phyloP scores from a whole-genome alignment of 73 alveolate genomes.

The Strombidium stylifer region DNA sequence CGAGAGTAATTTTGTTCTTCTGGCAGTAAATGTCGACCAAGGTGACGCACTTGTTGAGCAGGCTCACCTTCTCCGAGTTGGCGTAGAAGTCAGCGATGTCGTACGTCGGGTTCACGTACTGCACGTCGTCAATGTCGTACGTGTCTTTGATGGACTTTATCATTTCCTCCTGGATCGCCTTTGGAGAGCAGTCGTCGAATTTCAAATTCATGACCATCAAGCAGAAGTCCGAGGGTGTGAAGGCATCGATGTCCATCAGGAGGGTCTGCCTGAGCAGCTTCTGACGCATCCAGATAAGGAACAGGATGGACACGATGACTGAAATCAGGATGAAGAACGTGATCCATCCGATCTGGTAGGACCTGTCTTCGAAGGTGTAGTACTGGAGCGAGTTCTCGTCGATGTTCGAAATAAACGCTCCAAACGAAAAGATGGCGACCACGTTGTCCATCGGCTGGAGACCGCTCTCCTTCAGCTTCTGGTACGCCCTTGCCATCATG shows the following conservation, averaged over 20 bases:
- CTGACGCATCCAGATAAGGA: slow-evolving; percentile 12
- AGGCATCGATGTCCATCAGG: not conserved
- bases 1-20: too few relatives aligned
- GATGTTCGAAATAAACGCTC: too few relatives aligned
- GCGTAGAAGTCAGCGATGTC: slow-evolving; percentile 13
- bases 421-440: too few relatives aligned
- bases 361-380: too few relatives aligned
- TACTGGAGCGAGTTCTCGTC: too few relatives aligned
- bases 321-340: not conserved
- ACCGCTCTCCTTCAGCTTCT: too few relatives aligned
- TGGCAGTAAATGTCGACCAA: too few relatives aligned
- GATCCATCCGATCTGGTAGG: too few relatives aligned
- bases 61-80: too few relatives aligned
- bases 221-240: slow-evolving; percentile 23
- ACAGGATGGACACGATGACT: not conserved
- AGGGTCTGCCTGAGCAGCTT: not conserved
- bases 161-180: not conserved
- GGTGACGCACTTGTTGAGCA: too few relatives aligned
- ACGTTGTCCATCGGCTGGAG: too few relatives aligned
- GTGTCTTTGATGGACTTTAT: slow-evolving; percentile 4
- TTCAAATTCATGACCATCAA: not conserved
- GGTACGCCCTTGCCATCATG: too few relatives aligned
- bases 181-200: not conserved
- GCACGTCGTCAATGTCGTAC: not conserved
- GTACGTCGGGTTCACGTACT: slow-evolving; percentile 10